Evolutionary conservation across 129 eudicot species (phyloP).

Genomic region (Gnaphalium uliginosum): DNA sequence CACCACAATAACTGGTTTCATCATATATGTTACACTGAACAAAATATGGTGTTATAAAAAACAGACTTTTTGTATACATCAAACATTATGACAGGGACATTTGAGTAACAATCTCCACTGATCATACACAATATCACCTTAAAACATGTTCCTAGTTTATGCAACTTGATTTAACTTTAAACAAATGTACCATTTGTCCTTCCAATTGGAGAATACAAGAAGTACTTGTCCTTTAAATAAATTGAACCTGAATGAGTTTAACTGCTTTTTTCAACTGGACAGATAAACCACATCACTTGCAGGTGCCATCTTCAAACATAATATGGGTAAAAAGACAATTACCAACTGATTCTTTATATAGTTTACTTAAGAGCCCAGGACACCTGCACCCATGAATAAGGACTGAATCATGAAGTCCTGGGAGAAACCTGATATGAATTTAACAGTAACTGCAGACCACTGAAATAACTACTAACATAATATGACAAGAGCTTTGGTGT

Average conservation of each 20-base stretch:
- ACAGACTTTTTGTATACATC: not conserved
- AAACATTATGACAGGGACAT: not conserved
- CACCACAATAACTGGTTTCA: not conserved
- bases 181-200: conserved; percentile 2
- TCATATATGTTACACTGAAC: not conserved
- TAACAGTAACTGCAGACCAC: not conserved
- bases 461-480: not conserved
- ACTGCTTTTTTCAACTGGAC: not conserved
- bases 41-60: not conserved
- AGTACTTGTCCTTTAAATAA: conserved; percentile 2
- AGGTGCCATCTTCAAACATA: not conserved
- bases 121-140: conserved; percentile 4
- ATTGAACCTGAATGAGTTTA: conserved; percentile 12
- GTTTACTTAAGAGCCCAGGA: not conserved
- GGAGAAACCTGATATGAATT: not conserved
- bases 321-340: not conserved
- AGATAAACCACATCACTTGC: not conserved
- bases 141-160: conserved; percentile 9
- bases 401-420: not conserved
- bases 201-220: not conserved
- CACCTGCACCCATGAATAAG: not conserved
- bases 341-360: too few relatives aligned
- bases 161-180: not conserved
- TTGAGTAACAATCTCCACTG: conserved; percentile 1
- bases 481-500: not conserved